Evolutionary conservation across 176 grass and related monocot genomes (phyloP).

Genomic region (Oryza punctata): DNA sequence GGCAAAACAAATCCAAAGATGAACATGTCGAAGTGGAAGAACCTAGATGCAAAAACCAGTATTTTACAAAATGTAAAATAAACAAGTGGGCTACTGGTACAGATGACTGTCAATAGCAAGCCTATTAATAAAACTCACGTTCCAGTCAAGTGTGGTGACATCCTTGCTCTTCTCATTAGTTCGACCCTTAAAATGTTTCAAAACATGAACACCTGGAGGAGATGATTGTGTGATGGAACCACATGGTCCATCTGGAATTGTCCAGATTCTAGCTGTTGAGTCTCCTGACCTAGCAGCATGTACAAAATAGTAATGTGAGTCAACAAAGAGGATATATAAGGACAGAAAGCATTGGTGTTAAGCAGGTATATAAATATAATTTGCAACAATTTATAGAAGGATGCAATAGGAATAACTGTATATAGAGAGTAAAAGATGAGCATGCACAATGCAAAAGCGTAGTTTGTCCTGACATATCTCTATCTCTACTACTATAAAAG

Average conservation of each 20-base stretch:
- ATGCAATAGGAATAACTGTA: conserved; percentile 4
- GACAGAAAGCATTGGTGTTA: conserved; percentile 22
- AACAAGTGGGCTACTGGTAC: background rate
- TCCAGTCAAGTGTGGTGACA: conserved; percentile 99
- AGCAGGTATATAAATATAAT: background rate
- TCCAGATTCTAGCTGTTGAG: conserved; percentile 99
- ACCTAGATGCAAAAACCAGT: conserved; percentile 13
- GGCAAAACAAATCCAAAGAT: conserved; percentile 26
- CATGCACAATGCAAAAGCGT: too few relatives aligned
- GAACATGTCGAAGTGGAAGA: background rate
- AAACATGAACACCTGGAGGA: conserved; percentile 74
- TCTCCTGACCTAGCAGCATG: conserved; percentile 81
- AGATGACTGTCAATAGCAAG: conserved; percentile 9
- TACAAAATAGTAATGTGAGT: conserved; percentile 31
- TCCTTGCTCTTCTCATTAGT: conserved; percentile 98
- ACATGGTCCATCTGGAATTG: conserved; percentile 90
- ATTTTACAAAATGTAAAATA: background rate
- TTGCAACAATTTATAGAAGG: conserved; percentile 6
- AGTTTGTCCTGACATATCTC: background rate
- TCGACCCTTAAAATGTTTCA: conserved; percentile 93
- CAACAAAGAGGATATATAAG: background rate
- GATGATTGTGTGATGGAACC: conserved; percentile 57
- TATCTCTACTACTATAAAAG: background rate
- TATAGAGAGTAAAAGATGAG: background rate
- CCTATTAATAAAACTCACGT: conserved; percentile 62